A percentile compares a stretch with the other conserved stretches of the same genome.
Evolutionary conservation across 148 eudicot genomes (phyloP).

Genomic region (Polygonum aviculare): DNA sequence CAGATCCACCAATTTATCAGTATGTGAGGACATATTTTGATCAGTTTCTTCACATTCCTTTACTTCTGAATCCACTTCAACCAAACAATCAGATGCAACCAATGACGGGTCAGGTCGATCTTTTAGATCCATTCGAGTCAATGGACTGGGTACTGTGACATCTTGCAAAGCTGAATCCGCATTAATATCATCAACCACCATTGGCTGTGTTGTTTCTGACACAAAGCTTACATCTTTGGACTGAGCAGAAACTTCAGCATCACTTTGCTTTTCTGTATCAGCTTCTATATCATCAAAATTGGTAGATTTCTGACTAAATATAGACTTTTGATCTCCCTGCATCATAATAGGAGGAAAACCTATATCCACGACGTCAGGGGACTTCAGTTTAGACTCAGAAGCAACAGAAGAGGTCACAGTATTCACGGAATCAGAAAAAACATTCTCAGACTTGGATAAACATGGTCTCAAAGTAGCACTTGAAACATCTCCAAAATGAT

Average conservation of each 20-base stretch:
- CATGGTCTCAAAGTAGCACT: constrained; percentile 14
- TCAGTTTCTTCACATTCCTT: constrained; percentile 21
- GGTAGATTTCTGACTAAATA: constrained; percentile 16
- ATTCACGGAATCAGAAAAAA: constrained; percentile 15
- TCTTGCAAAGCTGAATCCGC: constrained; percentile 20
- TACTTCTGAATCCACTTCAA: constrained; percentile 19
- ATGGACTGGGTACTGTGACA: constrained; percentile 6
- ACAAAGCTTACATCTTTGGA: constrained; percentile 14
- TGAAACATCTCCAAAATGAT: constrained; percentile 12
- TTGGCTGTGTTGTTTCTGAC: constrained; percentile 9
- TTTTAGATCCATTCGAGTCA: constrained; percentile 13
- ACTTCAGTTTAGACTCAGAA: constrained; percentile 17
- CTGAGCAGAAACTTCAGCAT: constrained; percentile 13
- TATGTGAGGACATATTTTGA: constrained; percentile 9
- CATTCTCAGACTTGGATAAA: constrained; percentile 13
- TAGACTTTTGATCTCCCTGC: constrained; percentile 12
- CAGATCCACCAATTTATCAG: constrained; percentile 15
- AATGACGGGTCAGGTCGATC: constrained; percentile 12
- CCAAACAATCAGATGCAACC: constrained; percentile 16
- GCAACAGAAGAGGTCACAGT: constrained; percentile 2
- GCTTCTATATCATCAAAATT: constrained; percentile 13
- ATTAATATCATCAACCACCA: constrained; percentile 4
- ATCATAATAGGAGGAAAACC: constrained; percentile 13
- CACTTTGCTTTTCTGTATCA: constrained; percentile 3
- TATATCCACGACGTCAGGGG: constrained; percentile 18